Evolutionary conservation across 208 protist genomes (phyloP), one percentile per base, ranked within the genome.

Genomic region (Leptomonas seymouri): DNA sequence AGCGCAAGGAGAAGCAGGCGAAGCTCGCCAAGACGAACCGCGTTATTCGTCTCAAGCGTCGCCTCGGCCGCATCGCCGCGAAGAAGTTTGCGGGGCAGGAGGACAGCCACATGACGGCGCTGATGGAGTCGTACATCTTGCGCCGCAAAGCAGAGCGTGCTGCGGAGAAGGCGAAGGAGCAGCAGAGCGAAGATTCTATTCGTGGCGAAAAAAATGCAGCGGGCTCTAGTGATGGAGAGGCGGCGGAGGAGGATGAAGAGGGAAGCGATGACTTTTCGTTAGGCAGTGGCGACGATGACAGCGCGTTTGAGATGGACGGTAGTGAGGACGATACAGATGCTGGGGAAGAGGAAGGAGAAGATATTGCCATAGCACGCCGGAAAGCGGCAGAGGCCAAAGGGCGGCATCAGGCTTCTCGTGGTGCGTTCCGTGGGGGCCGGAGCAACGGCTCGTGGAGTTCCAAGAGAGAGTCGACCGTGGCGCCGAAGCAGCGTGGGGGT

Each of bases 81-180:
- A 68, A 67, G 18, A 84, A 91, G 57, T 92, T 80, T 46, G 76
- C 81, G 23, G 53, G 78, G 11, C 84, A 96, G 67, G 69, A 87
- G 55, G 86, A 93, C 50, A 72, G 60, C 11, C 91, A 96, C 81
- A 89, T 82, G 78, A 91, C 87, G 28, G 84, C 89, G 15, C 66
- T 96, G 23, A 96, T 96, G 91, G 81, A 94, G 71, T 92, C 88
- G 14, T 96, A 91, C 69, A 87, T 92, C 11, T 23, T 82, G 2
- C 86, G 89, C 34, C 82, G 91, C 42, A 93, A 93, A 66, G 84
- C 76, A 20, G 89, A 96, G 74, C 84, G 91, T 2, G 79, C 81
- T 0, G 83, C 77, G 20, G 85, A 90, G 58, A 76, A 74, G 36
- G 75, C 70, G 28, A 79, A 65, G 39, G 42, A 77, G 51, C 62